Percentiles rank a stretch among this genome's conserved stretches.
Evolutionary conservation across 148 eudicot species (phyloP).

Genomic region (Selenicereus undatus): DNA sequence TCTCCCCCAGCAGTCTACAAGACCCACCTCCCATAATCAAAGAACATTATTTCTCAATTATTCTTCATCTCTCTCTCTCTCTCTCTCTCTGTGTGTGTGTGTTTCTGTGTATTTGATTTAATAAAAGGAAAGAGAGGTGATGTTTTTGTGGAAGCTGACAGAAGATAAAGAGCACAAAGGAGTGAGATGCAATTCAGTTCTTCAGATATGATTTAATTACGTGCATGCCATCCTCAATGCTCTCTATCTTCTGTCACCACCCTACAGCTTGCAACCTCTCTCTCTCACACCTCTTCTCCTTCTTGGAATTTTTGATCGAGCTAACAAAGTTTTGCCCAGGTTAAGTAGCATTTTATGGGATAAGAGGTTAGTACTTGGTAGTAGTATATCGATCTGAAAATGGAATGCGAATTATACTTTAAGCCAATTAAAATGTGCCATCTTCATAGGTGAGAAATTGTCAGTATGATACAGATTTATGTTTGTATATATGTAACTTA

Average conservation of each 20-base stretch:
- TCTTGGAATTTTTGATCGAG: neutral
- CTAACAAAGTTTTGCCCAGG: neutral
- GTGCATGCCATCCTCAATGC: conserved; percentile 27
- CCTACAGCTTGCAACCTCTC: conserved; percentile 19
- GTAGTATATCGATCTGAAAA: too few relatives aligned
- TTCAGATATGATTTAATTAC: too few relatives aligned
- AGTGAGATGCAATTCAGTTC: too few relatives aligned
- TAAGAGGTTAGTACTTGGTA: too few relatives aligned
- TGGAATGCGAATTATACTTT: too few relatives aligned
- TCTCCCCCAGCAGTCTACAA: neutral
- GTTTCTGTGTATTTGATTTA: neutral
- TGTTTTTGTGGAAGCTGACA: conserved; percentile 29
- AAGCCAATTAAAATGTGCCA: too few relatives aligned
- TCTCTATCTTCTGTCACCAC: conserved; percentile 38
- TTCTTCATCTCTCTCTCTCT: neutral
- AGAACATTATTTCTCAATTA: too few relatives aligned
- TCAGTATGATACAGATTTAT: too few relatives aligned
- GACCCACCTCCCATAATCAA: neutral
- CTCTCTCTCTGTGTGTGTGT: neutral
- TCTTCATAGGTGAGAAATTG: too few relatives aligned
- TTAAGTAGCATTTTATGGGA: too few relatives aligned
- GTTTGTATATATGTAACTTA: too few relatives aligned
- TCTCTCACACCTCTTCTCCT: conserved; percentile 3
- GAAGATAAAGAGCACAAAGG: conserved; percentile 42
- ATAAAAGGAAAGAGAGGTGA: too few relatives aligned